Conservation (phyloP, 2,329 filamentous ascomycete species). For the Fusarium veterinarium region DNA sequence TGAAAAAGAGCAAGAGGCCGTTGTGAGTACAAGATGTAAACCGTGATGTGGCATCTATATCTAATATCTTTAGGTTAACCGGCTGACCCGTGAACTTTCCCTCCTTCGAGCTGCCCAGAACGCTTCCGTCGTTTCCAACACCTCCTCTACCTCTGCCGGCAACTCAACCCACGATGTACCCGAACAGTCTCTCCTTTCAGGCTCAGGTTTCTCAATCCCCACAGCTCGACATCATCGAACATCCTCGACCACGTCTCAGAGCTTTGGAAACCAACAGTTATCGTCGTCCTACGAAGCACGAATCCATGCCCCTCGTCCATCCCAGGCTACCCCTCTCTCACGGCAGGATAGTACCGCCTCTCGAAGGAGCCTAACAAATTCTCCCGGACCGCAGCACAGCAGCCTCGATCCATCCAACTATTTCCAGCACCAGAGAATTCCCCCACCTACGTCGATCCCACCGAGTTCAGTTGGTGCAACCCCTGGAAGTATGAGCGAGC, state of each 20-base stretch:
- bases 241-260: slow-evolving; percentile 67
- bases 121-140: slow-evolving; percentile 72
- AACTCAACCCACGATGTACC: slow-evolving; percentile 62
- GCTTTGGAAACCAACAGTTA: slow-evolving; percentile 52
- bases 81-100: slow-evolving; percentile 87
- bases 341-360: slow-evolving; percentile 68
- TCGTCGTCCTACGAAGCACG: slow-evolving; percentile 53
- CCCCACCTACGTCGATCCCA: slow-evolving; percentile 48
- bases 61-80: slow-evolving; percentile 77
- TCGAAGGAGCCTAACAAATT: slow-evolving; percentile 62
- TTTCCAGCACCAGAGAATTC: slow-evolving; percentile 60
- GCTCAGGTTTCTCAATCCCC: slow-evolving; percentile 68
- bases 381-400: slow-evolving; percentile 60
- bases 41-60: rapidly evolving
- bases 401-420: slow-evolving; percentile 58
- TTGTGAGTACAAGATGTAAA: slow-evolving; percentile 65
- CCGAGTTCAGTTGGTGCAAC: slow-evolving; percentile 56
- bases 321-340: slow-evolving; percentile 58
- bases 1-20: slow-evolving; percentile 94
- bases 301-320: slow-evolving; percentile 59
- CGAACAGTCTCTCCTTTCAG: slow-evolving; percentile 66
- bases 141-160: slow-evolving; percentile 70
- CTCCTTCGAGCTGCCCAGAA: slow-evolving; percentile 80
- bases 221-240: slow-evolving; percentile 68
- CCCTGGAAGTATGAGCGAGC: slow-evolving; percentile 52